These are phyloP conservation scores for Syzygium syzygioides DNA, from an alignment of 441 rosid species.

Conservation along the genomic window DNA sequence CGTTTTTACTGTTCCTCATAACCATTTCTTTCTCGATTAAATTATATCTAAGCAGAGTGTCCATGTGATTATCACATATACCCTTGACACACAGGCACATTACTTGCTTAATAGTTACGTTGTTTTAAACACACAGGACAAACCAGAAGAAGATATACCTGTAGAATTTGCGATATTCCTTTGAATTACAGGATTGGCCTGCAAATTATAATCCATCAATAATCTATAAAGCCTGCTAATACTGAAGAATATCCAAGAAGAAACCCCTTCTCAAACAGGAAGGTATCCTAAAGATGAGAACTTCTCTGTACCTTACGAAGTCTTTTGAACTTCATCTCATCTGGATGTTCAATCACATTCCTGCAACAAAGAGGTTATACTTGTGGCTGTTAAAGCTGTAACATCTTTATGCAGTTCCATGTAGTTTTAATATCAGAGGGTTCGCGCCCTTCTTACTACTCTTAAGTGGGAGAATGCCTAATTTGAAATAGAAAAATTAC, in stretches of 20 bases:
- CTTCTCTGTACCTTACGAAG: constrained; percentile 60
- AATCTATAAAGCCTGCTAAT: background rate
- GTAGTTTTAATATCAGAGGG: background rate
- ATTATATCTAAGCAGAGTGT: background rate
- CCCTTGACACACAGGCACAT: background rate
- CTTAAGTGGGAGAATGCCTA: background rate
- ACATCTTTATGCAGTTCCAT: background rate
- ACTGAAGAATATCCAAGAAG: background rate
- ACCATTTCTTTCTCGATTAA: background rate
- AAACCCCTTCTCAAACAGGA: background rate
- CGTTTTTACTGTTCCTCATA: background rate
- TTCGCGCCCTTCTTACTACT: background rate
- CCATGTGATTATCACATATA: background rate
- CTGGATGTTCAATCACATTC: constrained; percentile 79
- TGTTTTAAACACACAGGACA: background rate
- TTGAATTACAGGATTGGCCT: constrained; percentile 77
- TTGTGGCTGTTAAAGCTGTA: background rate
- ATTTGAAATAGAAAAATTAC: background rate
- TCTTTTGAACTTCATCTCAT: constrained; percentile 63
- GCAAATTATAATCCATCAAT: constrained; percentile 21
- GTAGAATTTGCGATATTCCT: constrained; percentile 48
- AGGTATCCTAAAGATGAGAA: background rate
- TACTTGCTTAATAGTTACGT: background rate
- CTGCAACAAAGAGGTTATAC: constrained; percentile 21
- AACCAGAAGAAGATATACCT: constrained; percentile 37